Evolutionary conservation across 306 rosid genomes (phyloP), one percentile per base, ranked within the genome.

Genomic region (Quercus agrifolia): DNA sequence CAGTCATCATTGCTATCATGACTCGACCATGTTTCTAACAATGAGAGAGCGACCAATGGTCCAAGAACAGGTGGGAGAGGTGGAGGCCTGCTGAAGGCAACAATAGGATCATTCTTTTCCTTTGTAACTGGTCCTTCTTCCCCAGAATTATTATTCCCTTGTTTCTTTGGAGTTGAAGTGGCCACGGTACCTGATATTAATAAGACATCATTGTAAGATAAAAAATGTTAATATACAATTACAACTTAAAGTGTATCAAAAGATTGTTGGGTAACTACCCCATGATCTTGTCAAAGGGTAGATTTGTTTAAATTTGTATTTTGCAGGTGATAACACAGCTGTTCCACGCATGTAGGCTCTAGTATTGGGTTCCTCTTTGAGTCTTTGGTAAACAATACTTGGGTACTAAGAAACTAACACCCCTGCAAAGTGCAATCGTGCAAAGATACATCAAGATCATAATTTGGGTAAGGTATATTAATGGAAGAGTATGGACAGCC

Each of bases 1-100:
- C 85, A 79, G 49, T 86, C 86, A 63, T 87, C 92, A 59, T 83
- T 86, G 10, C 66, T 12, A 33, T 77, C 84, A 33, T 28, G 69
- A 71, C 74, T 82, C 55, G 80, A 86, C 90, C 83, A 89, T 4
- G 88, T 73, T 71, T 85, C 87, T 5, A 90, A 35, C 70, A 94
- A 57, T 1, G 93, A 88, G 62, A 92, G 70, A 59, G 75, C 84
- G 56, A 88, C 71, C 81, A 94, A 73, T 3, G 94, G 93, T 55
- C 93, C 93, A 27, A 94, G 57, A 74, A 84, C 74, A 5, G 96
- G 94, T 2, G 97, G 98, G 58, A 86, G 77, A 11, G 88, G 94
- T 1, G 96, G 94, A 20, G 94, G 97, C 88, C 84, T 78, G 62
- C 91, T 77, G 59, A 87, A 88, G 33, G 88, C 73, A 1, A 62